phyloP scores from a whole-genome alignment of 2,329 filamentous ascomycete genomes.

The Remersonia thermophila region DNA sequence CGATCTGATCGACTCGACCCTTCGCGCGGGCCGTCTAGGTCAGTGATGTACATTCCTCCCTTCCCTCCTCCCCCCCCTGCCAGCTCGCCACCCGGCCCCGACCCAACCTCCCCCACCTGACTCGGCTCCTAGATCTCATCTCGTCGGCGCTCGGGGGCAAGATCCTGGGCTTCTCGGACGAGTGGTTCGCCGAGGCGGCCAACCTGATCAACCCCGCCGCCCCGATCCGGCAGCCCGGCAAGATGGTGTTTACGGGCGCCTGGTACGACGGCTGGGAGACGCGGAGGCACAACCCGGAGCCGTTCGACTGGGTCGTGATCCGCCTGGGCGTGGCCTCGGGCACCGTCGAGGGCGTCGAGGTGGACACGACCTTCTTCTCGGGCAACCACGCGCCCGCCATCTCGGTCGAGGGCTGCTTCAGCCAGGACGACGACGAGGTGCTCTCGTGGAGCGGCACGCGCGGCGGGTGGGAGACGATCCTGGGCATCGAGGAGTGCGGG shows the following conservation, averaged over 20 bases:
- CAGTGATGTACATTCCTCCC: no score
- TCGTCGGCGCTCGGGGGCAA: constrained; percentile 50
- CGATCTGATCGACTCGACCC: constrained; percentile 47
- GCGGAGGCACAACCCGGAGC: constrained; percentile 48
- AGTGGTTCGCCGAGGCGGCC: constrained; percentile 55
- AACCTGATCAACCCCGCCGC: constrained; percentile 53
- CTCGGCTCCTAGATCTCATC: constrained; percentile 49
- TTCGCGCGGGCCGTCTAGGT: constrained; percentile 24
- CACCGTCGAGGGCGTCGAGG: constrained; percentile 59
- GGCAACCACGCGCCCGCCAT: constrained; percentile 74
- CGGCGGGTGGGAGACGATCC: constrained; percentile 60
- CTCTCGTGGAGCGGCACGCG: constrained; percentile 45
- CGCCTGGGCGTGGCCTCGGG: constrained; percentile 58
- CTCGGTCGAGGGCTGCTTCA: constrained; percentile 65
- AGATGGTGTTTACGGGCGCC: constrained; percentile 57
- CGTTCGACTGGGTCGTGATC: constrained; percentile 56
- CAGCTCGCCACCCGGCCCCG: no score
- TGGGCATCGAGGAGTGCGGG: constrained; percentile 58
- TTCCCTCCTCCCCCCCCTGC: no score
- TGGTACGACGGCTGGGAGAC: constrained; percentile 66
- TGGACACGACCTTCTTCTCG: constrained; percentile 71
- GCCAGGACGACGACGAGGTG: constrained; percentile 50
- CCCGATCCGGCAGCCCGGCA: constrained; percentile 50
- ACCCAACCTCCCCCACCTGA: no score
- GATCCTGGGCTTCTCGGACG: constrained; percentile 52